Conservation (phyloP, 164 flowering plant genomes). For the Vitis cinerea region DNA sequence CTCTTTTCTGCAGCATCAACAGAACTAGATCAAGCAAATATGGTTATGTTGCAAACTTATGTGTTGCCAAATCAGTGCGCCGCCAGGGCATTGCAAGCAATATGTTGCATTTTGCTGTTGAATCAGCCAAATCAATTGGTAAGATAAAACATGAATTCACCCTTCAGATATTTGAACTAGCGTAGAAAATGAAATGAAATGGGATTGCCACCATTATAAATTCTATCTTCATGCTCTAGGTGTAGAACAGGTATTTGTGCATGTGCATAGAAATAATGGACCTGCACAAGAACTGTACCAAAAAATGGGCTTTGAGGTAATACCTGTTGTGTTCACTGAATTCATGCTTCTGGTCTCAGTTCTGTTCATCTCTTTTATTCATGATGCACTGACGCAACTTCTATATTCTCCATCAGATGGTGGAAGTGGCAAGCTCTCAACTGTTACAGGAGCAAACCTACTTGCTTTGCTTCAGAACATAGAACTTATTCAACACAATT, state of each 20-base stretch:
- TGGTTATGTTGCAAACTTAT: conserved; percentile 67
- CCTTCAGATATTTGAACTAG: background rate
- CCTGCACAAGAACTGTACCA: conserved; percentile 56
- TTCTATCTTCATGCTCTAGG: conserved; percentile 34
- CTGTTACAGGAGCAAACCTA: conserved; percentile 36
- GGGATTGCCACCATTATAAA: background rate
- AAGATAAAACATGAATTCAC: conserved; percentile 3
- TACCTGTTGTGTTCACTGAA: background rate
- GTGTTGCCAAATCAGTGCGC: conserved; percentile 72
- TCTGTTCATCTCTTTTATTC: background rate
- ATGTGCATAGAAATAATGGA: conserved; percentile 52
- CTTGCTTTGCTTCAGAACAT: conserved; percentile 36
- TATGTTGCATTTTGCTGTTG: conserved; percentile 64
- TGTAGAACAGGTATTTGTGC: conserved; percentile 52
- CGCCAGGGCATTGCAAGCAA: conserved; percentile 77
- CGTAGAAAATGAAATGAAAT: background rate
- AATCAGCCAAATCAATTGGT: conserved; percentile 55
- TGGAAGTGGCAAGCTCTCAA: conserved; percentile 44
- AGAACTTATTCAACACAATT: conserved; percentile 1
- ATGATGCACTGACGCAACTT: conserved; percentile 4
- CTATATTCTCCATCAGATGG: conserved; percentile 34
- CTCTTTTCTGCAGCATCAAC: conserved; percentile 39
- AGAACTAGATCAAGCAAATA: conserved; percentile 34
- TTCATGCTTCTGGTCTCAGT: background rate
- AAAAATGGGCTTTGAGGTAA: conserved; percentile 78